Base-by-base conservation (phyloP, 1,284 basidiomycete genomes). In the Flammula alnicola region DNA sequence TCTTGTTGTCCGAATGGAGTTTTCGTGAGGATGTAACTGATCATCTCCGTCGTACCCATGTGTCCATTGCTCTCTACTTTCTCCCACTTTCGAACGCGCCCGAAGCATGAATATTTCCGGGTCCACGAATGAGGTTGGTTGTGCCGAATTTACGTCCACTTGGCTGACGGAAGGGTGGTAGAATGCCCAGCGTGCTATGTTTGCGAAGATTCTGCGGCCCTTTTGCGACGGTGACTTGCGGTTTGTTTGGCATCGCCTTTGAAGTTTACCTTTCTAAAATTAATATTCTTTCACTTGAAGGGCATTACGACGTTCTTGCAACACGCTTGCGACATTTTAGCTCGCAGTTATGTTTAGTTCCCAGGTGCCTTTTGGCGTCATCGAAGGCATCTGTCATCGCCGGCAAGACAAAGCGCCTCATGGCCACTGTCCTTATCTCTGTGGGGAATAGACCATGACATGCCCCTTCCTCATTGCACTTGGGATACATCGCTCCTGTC, bases 71-170 rank as follows among this genome's bases (percentile, higher is more conserved):
- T 38, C 44, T 10, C n/a, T 32, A 4, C 37, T 11, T 4, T 47
- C 48, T 4, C 39, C 43, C 5, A 40, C 47, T 39, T 37, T 51
- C 14, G 43, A 44, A 5, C 55, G 55, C 32, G 55, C 40, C 31
- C 55, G 46, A 25, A 57, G 49, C 42, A 49, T 49, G 35, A 25
- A 16, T 27, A 43, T 16, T 51, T 39, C 25, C 17, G 39, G 20
- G 29, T 19, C 17, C 27, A 17, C 16, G 6, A 44, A 32, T 33
- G 26, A 9, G 9, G 14, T 17, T 14, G 7, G 25, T 5, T 30
- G n/a, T 20, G 25, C 22, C 25, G 33, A 26, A 7, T n/a, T n/a
- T 16, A 11, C 14, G 44, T 26, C 8, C n/a, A 26, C 36, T 14
- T 39, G 27, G 16, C 3, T 9, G 6, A 9, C 25, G n/a, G 22